Conservation (phyloP, 2,329 filamentous ascomycete genomes). For the Cladosporium sp. region DNA sequence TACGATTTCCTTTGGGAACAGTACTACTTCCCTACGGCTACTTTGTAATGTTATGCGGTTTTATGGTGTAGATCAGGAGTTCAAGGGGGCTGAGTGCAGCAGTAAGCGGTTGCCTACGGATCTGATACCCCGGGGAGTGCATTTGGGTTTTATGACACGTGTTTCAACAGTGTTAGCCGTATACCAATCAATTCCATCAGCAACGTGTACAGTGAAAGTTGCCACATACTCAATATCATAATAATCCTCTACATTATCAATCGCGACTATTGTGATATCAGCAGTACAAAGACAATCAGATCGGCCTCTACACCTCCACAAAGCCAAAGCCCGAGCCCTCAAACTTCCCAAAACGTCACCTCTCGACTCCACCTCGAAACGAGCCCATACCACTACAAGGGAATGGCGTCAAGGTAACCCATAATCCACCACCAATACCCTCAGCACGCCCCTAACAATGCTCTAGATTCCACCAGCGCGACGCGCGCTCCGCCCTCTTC, state of each 20-base stretch:
- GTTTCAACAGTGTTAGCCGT: constrained; percentile 9
- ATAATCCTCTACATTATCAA: background rate
- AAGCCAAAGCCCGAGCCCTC: constrained; percentile 12
- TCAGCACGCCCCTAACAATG: background rate
- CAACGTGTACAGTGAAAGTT: background rate
- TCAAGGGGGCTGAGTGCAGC: constrained; percentile 5
- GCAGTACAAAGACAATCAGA: constrained; percentile 6
- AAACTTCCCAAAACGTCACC: constrained; percentile 16
- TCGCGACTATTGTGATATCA: background rate
- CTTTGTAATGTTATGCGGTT: constrained; percentile 41
- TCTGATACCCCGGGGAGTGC: background rate
- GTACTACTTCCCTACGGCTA: constrained; percentile 81
- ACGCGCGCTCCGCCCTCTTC: constrained; percentile 44
- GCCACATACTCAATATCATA: background rate
- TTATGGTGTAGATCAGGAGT: constrained; percentile 13
- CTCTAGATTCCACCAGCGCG: constrained; percentile 33
- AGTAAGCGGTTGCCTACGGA: constrained; percentile 18
- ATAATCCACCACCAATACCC: background rate
- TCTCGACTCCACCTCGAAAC: constrained; percentile 14
- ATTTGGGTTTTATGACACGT: constrained; percentile 12
- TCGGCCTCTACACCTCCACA: background rate
- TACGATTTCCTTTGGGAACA: constrained; percentile 98
- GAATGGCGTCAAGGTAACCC: constrained; percentile 19
- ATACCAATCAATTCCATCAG: background rate
- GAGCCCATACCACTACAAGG: constrained; percentile 1